Conservation (phyloP, 805 yeast species). For the Cephaloascus albidus region DNA sequence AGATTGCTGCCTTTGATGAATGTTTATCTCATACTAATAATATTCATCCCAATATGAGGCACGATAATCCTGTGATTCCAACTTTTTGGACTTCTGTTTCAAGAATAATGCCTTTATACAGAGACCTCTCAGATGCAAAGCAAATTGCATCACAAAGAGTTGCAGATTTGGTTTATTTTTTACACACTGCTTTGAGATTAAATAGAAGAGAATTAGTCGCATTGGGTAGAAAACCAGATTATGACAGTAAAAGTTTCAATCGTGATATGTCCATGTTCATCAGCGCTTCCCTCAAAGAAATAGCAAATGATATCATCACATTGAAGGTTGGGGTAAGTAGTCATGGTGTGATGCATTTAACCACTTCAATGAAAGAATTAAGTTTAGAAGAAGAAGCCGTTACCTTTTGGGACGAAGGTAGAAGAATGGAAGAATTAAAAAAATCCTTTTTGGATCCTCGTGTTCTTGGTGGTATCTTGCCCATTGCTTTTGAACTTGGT, state of each 20-base stretch:
- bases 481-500: constrained; percentile 53
- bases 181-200: constrained; percentile 47
- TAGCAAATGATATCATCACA: constrained; percentile 39
- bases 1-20: constrained; percentile 36
- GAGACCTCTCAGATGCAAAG: constrained; percentile 34
- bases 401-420: constrained; percentile 61
- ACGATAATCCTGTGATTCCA: constrained; percentile 20
- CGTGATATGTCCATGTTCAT: constrained; percentile 42
- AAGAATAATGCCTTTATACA: constrained; percentile 40
- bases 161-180: constrained; percentile 37
- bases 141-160: constrained; percentile 37
- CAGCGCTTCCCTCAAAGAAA: constrained; percentile 40
- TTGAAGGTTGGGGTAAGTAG: constrained; percentile 34
- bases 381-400: constrained; percentile 56
- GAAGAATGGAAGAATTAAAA: constrained; percentile 30
- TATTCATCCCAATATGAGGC: constrained; percentile 9
- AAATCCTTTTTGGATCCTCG: constrained; percentile 48
- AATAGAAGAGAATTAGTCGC: constrained; percentile 46
- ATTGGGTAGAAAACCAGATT: constrained; percentile 49
- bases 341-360: constrained; percentile 47
- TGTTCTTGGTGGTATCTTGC: constrained; percentile 61
- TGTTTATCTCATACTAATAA: constrained; percentile 22
- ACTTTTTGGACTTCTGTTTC: constrained; percentile 45
- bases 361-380: constrained; percentile 52
- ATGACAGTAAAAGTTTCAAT: constrained; percentile 48